Conservation (phyloP, 2,329 filamentous ascomycete genomes). For the Fusarium incarnatum region DNA sequence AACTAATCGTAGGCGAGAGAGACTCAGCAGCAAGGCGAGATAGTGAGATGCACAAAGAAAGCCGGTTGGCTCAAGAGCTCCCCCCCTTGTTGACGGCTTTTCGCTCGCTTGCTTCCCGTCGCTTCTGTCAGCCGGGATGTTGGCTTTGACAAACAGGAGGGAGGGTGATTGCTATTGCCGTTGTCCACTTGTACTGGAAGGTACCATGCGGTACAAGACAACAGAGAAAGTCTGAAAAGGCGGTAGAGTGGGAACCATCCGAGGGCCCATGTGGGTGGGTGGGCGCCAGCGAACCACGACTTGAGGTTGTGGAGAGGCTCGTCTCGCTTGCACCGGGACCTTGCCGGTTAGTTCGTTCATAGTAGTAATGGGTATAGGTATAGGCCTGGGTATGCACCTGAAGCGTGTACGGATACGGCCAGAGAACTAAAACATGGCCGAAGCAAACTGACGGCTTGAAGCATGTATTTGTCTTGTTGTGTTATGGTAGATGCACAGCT, state of each 20-base stretch:
- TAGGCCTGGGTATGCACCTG: background rate
- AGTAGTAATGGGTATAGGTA: background rate
- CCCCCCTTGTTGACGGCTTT: constrained; percentile 37
- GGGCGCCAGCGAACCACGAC: constrained; percentile 23
- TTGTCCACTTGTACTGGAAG: constrained; percentile 19
- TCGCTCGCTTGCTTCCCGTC: constrained; percentile 47
- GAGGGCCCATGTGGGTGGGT: constrained; percentile 20
- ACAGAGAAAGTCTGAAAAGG: constrained; percentile 12
- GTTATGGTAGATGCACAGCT: constrained; percentile 21
- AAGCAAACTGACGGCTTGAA: constrained; percentile 32
- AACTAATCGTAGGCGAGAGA: constrained; percentile 46
- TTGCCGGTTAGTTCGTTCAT: constrained; percentile 18
- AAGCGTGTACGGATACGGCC: constrained; percentile 22
- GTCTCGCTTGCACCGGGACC: constrained; percentile 32
- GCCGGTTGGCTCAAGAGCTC: constrained; percentile 36
- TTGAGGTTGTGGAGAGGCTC: constrained; percentile 33
- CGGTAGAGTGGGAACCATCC: constrained; percentile 26
- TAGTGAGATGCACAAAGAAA: constrained; percentile 42
- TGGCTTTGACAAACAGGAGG: constrained; percentile 19
- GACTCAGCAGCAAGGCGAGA: constrained; percentile 39
- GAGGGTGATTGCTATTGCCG: constrained; percentile 30
- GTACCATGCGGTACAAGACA: constrained; percentile 15
- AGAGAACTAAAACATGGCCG: constrained; percentile 27
- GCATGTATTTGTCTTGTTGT: constrained; percentile 23
- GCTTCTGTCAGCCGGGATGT: constrained; percentile 43